Conservation (phyloP, 2,329 filamentous ascomycete genomes). For the Gaeumannomyces tritici region DNA sequence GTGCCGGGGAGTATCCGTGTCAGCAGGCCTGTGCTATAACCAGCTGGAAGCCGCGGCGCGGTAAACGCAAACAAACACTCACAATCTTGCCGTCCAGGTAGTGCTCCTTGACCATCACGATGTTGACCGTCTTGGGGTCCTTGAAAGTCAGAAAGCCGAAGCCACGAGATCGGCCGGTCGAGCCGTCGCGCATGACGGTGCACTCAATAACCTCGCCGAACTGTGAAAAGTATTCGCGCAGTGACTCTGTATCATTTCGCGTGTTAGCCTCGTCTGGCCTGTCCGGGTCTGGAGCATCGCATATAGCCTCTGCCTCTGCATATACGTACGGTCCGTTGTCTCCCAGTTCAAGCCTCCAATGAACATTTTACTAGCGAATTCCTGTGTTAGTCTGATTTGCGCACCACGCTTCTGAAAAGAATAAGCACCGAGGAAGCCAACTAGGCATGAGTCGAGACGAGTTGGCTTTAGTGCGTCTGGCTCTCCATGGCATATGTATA, state of each 20-base stretch:
- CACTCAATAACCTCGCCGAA: conserved; percentile 97
- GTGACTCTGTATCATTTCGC: conserved; percentile 60
- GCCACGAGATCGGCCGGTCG: conserved; percentile 84
- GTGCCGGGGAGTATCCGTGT: background rate
- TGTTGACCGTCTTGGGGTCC: conserved; percentile 95
- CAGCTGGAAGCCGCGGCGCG: background rate
- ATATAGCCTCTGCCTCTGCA: background rate
- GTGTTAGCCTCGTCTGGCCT: background rate
- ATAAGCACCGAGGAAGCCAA: background rate
- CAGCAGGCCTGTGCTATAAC: background rate
- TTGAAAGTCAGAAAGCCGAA: conserved; percentile 98
- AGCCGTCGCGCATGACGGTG: conserved; percentile 97
- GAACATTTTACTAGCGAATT: conserved; percentile 82
- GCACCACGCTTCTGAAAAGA: background rate
- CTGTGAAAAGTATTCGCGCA: conserved; percentile 94
- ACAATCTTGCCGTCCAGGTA: conserved; percentile 98
- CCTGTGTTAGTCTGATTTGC: conserved; percentile 12
- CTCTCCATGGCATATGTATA: background rate
- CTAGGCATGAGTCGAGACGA: background rate
- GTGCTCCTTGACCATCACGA: conserved; percentile 99
- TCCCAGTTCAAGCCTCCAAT: conserved; percentile 99
- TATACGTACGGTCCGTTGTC: conserved; percentile 82
- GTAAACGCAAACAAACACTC: conserved; percentile 29
- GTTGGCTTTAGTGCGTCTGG: too few relatives aligned
- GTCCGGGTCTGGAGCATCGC: background rate